Percentiles rank a stretch among this genome's conserved stretches.
phyloP scores from a whole-genome alignment of 2,329 filamentous ascomycete species.

The Alternaria sp. region DNA sequence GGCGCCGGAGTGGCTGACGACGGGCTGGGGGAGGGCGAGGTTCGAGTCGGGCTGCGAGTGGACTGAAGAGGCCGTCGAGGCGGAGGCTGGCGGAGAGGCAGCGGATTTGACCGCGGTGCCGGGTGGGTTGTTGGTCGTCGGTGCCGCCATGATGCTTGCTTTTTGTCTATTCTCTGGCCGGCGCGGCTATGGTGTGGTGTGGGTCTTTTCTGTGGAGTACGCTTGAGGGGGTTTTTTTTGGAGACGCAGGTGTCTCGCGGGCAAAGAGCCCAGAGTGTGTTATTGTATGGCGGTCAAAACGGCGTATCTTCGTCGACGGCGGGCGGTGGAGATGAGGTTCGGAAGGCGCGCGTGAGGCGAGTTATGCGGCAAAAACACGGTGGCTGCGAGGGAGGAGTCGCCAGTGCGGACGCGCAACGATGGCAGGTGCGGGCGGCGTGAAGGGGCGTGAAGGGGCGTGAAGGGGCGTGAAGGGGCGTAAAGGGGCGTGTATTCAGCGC shows the following conservation, averaged over 20 bases:
- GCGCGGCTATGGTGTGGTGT: constrained; percentile 23
- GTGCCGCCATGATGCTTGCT: constrained; percentile 45
- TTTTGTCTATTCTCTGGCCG: constrained; percentile 19
- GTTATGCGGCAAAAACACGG: constrained; percentile 44
- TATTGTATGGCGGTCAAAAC: constrained; percentile 51
- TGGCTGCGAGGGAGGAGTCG: constrained; percentile 23
- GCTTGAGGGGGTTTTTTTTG: constrained; percentile 19
- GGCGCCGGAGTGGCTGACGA: constrained; percentile 34
- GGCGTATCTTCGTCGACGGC: constrained; percentile 41
- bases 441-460: background rate
- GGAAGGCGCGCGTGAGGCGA: constrained; percentile 42
- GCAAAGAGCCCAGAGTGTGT: constrained; percentile 50
- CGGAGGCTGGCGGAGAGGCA: constrained; percentile 45
- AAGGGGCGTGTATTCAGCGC: constrained; percentile 9
- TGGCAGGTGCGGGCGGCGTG: constrained; percentile 10
- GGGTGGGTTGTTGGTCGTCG: constrained; percentile 40
- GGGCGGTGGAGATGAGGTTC: constrained; percentile 44
- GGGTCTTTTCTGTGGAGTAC: constrained; percentile 24
- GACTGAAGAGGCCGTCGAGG: constrained; percentile 51
- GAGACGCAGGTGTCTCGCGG: constrained; percentile 53
- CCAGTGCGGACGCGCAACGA: constrained; percentile 6
- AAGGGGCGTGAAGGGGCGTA: no score
- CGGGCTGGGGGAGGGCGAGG: constrained; percentile 41
- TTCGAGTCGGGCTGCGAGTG: constrained; percentile 48
- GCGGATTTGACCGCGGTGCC: constrained; percentile 38